Conservation (phyloP, 169 alveolate species). For the Hepatocystis sp. region DNA sequence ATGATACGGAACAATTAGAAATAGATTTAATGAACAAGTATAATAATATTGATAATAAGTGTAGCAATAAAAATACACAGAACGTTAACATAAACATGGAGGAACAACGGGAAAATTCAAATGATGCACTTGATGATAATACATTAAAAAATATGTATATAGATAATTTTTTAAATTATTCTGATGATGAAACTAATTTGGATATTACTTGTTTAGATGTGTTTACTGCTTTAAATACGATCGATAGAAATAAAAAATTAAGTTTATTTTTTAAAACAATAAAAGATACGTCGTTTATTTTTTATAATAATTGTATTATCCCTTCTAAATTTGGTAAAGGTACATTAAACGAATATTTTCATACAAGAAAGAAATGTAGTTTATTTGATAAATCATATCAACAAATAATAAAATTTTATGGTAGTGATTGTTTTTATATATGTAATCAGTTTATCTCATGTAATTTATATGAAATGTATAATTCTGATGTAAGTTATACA, state of each 20-base stretch:
- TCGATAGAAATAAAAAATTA: slow-evolving; percentile 57
- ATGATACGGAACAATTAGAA: too few species aligned
- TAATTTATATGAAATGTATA: slow-evolving; percentile 71
- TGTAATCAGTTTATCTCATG: slow-evolving; percentile 79
- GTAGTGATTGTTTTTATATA: slow-evolving; percentile 74
- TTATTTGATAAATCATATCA: slow-evolving; percentile 78
- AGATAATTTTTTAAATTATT: slow-evolving; percentile 54
- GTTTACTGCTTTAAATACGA: slow-evolving; percentile 31
- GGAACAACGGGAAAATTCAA: too few species aligned
- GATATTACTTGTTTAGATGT: slow-evolving; percentile 56
- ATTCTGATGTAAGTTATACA: slow-evolving; percentile 70
- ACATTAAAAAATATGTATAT: slow-evolving; percentile 29
- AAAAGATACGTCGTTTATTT: slow-evolving; percentile 42
- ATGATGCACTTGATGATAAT: background rate
- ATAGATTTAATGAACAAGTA: too few species aligned
- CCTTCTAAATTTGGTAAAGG: slow-evolving; percentile 47
- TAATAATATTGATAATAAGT: too few species aligned
- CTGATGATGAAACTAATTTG: slow-evolving; percentile 47
- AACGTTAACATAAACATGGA: too few species aligned
- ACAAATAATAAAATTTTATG: slow-evolving; percentile 69
- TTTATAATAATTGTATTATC: slow-evolving; percentile 66
- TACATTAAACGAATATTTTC: slow-evolving; percentile 69
- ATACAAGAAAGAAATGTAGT: slow-evolving; percentile 74
- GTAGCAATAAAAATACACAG: too few species aligned
- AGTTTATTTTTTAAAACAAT: slow-evolving; percentile 25